phyloP scores from a whole-genome alignment of 2,329 filamentous ascomycete species.

The Chaetomium sp. region DNA sequence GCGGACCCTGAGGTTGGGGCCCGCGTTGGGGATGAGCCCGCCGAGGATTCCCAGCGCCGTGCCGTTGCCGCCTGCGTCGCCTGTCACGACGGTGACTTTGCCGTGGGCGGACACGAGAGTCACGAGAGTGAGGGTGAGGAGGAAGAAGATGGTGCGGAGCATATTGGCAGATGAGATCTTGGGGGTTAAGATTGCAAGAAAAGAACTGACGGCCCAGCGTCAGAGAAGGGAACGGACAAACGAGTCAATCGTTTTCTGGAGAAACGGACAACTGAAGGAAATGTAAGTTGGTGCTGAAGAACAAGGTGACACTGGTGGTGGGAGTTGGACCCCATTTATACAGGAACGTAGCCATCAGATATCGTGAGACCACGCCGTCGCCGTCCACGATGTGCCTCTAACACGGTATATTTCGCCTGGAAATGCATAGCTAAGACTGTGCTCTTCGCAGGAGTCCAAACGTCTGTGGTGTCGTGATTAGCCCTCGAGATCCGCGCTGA shows the following conservation, averaged over 20 bases:
- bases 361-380: background rate
- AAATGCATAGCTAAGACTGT: no score
- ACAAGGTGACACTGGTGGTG: background rate
- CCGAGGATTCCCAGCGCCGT: slow-evolving; percentile 48
- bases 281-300: background rate
- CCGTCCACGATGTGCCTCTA: background rate
- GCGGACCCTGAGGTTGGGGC: slow-evolving; percentile 41
- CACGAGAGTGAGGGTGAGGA: slow-evolving; percentile 36
- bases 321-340: background rate
- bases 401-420: no score
- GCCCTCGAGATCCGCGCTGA: slow-evolving; percentile 1
- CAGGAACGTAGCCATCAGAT: background rate
- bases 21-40: slow-evolving; percentile 45
- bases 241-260: slow-evolving; percentile 6
- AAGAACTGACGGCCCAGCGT: slow-evolving; percentile 1
- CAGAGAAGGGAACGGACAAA: background rate
- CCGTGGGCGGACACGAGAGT: slow-evolving; percentile 41
- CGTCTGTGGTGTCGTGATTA: background rate
- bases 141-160: slow-evolving; percentile 36
- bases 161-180: slow-evolving; percentile 29
- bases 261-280: background rate
- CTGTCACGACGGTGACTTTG: slow-evolving; percentile 38
- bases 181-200: background rate
- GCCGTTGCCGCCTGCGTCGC: slow-evolving; percentile 46
- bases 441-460: background rate